Percentiles rank a stretch among this genome's conserved stretches.
Evolutionary conservation across 2,329 filamentous ascomycete genomes (phyloP).

Genomic region (Alternaria metachromatica): DNA sequence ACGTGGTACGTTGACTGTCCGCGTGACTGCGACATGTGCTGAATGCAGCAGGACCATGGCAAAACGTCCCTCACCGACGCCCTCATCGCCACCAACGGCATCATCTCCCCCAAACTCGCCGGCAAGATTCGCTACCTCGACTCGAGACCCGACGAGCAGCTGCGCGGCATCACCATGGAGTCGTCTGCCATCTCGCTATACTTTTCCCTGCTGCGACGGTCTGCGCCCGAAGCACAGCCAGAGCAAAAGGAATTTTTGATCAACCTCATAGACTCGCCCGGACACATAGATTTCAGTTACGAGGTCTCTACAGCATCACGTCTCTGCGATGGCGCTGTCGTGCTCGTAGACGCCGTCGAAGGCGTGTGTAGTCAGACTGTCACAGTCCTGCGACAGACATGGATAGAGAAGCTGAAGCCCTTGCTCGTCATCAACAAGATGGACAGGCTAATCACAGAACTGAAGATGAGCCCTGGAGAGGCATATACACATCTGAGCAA

Average conservation of each 20-base stretch:
- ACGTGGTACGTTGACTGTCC: conserved; percentile 13
- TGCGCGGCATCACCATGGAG: conserved; percentile 99
- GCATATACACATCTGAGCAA: conserved; percentile 89
- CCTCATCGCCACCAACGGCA: conserved; percentile 96
- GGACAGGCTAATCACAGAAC: conserved; percentile 89
- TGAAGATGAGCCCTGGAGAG: conserved; percentile 90
- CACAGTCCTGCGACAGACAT: conserved; percentile 91
- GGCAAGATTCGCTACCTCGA: conserved; percentile 98
- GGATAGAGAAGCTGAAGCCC: conserved; percentile 94
- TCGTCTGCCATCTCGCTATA: conserved; percentile 96
- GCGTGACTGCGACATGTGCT: conserved; percentile 50
- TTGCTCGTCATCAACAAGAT: conserved; percentile 98
- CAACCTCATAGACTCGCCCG: conserved; percentile 96
- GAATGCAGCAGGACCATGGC: conserved; percentile 72
- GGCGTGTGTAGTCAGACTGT: conserved; percentile 99
- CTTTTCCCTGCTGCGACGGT: conserved; percentile 86
- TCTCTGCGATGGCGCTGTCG: conserved; percentile 91
- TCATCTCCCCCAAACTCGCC: conserved; percentile 96
- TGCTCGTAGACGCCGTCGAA: conserved; percentile 95
- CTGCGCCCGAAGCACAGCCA: conserved; percentile 70
- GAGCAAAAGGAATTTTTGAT: conserved; percentile 89
- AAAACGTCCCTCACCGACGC: conserved; percentile 98
- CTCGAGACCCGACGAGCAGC: conserved; percentile 93
- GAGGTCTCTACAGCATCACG: conserved; percentile 96
- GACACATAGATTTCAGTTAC: conserved; percentile 98